phyloP scores from a whole-genome alignment of 2,329 filamentous ascomycete genomes.

The Arthrobotrys entomopaga region DNA sequence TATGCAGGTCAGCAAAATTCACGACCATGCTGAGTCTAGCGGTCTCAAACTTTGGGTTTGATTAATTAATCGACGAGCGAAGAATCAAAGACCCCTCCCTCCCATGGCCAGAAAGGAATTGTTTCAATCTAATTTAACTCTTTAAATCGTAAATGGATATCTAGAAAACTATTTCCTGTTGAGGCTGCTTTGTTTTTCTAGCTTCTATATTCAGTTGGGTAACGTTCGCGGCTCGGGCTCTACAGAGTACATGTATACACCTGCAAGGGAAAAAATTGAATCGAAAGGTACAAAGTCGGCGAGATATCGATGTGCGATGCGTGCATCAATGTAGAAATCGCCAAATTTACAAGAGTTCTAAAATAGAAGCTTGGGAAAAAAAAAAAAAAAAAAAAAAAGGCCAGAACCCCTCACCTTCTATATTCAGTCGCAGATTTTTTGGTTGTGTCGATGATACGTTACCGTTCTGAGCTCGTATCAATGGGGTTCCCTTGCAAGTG shows the following conservation, averaged over 20 bases:
- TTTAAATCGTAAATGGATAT: too few species aligned
- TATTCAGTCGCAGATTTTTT: slow-evolving; percentile 12
- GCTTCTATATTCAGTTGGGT: slow-evolving; percentile 9
- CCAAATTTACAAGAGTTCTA: slow-evolving; percentile 4
- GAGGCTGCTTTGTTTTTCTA: slow-evolving; percentile 8
- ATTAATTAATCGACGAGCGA: background rate
- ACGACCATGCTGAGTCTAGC: slow-evolving; percentile 18
- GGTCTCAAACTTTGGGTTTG: too few species aligned
- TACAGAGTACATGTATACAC: background rate
- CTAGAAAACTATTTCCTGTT: slow-evolving; percentile 2
- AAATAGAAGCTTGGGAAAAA: slow-evolving; percentile 6
- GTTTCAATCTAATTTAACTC: background rate
- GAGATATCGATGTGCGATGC: slow-evolving; percentile 1
- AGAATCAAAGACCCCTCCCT: background rate
- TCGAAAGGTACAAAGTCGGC: slow-evolving; percentile 10
- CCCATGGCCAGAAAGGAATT: background rate
- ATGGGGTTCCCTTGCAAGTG: slow-evolving; percentile 16
- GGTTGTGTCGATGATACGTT: slow-evolving; percentile 15
- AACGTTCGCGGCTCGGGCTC: slow-evolving; percentile 22
- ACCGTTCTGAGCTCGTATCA: slow-evolving; percentile 21
- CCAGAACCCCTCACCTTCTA: background rate
- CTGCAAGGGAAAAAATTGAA: background rate
- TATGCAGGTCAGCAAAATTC: background rate
- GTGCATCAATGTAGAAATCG: background rate
- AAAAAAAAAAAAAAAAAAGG: slow-evolving; percentile 25